A percentile compares a stretch with the other conserved stretches of the same genome.
phyloP scores from a whole-genome alignment of 2,329 filamentous ascomycete species.

The Elsinoe perseae region DNA sequence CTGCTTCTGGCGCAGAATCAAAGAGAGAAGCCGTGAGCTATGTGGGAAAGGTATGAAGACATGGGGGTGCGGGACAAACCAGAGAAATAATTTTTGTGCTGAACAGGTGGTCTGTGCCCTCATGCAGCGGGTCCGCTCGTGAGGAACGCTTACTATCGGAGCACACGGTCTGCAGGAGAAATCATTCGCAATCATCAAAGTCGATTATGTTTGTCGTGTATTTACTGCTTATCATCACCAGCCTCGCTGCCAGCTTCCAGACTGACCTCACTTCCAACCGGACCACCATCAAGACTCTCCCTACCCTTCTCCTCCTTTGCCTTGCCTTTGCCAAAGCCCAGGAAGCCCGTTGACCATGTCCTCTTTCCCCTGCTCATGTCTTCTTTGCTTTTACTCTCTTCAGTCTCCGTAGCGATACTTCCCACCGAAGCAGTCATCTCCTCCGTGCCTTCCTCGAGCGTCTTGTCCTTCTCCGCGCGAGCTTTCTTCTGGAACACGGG shows the following conservation, averaged over 20 bases:
- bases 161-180: neutral
- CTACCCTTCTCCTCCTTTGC: slow-evolving; percentile 1
- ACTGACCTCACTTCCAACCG: neutral
- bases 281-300: neutral
- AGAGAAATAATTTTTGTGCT: neutral
- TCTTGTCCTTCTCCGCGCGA: slow-evolving; percentile 19
- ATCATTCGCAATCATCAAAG: neutral
- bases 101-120: slow-evolving; percentile 14
- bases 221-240: neutral
- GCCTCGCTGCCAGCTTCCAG: neutral
- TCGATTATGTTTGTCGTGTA: neutral
- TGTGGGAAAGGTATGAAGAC: neutral
- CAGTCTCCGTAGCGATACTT: slow-evolving; percentile 32
- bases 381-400: slow-evolving; percentile 24
- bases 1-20: too few relatives aligned
- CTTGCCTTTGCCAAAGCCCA: neutral
- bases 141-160: neutral
- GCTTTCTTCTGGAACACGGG: slow-evolving; percentile 32
- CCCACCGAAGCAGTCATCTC: neutral
- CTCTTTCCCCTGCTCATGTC: slow-evolving; percentile 18
- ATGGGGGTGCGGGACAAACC: neutral
- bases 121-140: neutral
- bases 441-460: slow-evolving; percentile 29
- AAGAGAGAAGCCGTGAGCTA: neutral
- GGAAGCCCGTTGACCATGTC: neutral